Evolutionary conservation across 179 eudicot genomes (phyloP).

Genomic region (Patellifolia procumbens): DNA sequence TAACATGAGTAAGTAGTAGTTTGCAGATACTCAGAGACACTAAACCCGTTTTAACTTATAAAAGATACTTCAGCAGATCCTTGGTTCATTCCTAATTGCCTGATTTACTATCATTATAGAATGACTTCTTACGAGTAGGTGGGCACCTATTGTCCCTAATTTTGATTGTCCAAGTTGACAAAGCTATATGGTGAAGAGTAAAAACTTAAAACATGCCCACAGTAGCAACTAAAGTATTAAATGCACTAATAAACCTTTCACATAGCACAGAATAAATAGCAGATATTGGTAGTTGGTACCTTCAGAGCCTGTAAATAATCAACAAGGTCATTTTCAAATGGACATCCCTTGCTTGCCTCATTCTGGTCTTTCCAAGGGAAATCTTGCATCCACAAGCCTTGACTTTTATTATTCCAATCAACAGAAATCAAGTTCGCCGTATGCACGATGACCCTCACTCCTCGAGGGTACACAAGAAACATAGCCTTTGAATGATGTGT

Average conservation of each 20-base stretch:
- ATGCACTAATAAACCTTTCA: neutral
- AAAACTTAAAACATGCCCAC: neutral
- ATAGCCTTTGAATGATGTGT: constrained; percentile 99
- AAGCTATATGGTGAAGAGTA: no score
- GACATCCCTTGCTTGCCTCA: constrained; percentile 47
- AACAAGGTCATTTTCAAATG: constrained; percentile 80
- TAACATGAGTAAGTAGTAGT: no score
- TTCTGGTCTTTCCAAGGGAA: constrained; percentile 89
- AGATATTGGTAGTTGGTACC: constrained; percentile 43
- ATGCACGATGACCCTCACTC: constrained; percentile 88
- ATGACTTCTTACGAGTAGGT: no score
- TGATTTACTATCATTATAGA: no score
- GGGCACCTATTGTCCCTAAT: no score
- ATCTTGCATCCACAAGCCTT: constrained; percentile 99
- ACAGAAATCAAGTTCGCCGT: constrained; percentile 92
- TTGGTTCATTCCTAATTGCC: no score
- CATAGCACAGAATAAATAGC: neutral
- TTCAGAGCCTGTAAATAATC: constrained; percentile 74
- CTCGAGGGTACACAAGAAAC: constrained; percentile 88
- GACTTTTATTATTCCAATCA: constrained; percentile 98
- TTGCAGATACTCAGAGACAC: no score
- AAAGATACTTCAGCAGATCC: no score
- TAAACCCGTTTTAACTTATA: no score
- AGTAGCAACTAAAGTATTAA: neutral
- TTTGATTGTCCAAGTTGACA: no score